Evolutionary conservation across 2,329 filamentous ascomycete genomes (phyloP).

Genomic region (Echinosphaeria canescens): DNA sequence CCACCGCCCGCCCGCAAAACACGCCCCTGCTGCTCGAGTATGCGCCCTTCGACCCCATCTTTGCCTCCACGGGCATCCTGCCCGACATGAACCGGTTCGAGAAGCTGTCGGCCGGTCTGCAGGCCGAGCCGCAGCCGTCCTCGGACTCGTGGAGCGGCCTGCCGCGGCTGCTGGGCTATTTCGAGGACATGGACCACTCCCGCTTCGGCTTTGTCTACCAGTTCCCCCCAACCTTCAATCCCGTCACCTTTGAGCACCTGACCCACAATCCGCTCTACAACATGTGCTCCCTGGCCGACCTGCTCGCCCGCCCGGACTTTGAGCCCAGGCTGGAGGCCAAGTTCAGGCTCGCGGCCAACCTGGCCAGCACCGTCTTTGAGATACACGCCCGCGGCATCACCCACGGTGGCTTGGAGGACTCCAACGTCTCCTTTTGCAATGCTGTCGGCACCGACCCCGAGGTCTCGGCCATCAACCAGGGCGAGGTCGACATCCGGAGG

Average conservation of each 20-base stretch:
- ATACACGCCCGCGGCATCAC: conserved; percentile 47
- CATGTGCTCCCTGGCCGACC: conserved; percentile 28
- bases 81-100: conserved; percentile 43
- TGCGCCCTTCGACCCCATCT: conserved; percentile 39
- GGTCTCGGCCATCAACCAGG: conserved; percentile 13
- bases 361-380: conserved; percentile 52
- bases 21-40: conserved; percentile 49
- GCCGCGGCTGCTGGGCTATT: conserved; percentile 43
- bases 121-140: conserved; percentile 25
- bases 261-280: conserved; percentile 26
- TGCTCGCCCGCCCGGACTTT: conserved; percentile 26
- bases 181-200: conserved; percentile 49
- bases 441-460: conserved; percentile 17
- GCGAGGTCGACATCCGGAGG: conserved; percentile 38
- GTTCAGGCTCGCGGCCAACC: conserved; percentile 51
- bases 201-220: conserved; percentile 58
- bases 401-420: conserved; percentile 48
- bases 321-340: conserved; percentile 55
- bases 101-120: conserved; percentile 35
- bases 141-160: conserved; percentile 37
- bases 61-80: conserved; percentile 37
- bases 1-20: conserved; percentile 19
- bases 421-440: conserved; percentile 44
- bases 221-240: conserved; percentile 42
- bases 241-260: conserved; percentile 27